These are phyloP conservation scores for Plantago ovata DNA, from an alignment of 257 asterid species.

Conservation along the genomic window DNA sequence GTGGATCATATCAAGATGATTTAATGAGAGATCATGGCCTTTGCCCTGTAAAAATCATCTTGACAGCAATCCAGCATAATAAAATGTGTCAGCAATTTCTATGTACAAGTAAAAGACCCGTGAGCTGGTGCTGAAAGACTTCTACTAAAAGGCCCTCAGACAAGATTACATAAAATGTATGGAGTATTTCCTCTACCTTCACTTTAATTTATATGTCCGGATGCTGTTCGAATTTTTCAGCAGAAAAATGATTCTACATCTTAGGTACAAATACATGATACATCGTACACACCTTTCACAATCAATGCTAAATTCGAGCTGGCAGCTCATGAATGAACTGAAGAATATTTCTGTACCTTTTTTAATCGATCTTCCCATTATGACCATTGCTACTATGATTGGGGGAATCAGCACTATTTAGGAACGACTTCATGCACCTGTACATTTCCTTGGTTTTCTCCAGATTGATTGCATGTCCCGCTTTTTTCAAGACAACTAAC, in stretches of 20 bases:
- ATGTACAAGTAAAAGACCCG: too few relatives aligned
- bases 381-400: constrained; percentile 27
- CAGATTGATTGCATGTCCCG: constrained; percentile 77
- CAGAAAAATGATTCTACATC: constrained; percentile 5
- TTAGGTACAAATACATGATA: constrained; percentile 5
- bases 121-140: neutral
- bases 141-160: constrained; percentile 1
- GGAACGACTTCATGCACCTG: constrained; percentile 54
- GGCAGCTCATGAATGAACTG: neutral
- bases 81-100: too few relatives aligned
- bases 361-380: constrained; percentile 39
- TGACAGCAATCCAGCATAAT: too few relatives aligned
- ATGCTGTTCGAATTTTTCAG: neutral
- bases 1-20: too few relatives aligned
- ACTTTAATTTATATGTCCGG: neutral
- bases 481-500: constrained; percentile 58
- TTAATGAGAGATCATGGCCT: too few relatives aligned
- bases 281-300: neutral
- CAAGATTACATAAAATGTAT: constrained; percentile 6
- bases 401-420: constrained; percentile 30
- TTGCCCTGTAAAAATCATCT: too few relatives aligned
- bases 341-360: constrained; percentile 8
- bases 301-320: neutral
- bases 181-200: constrained; percentile 1
- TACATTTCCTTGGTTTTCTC: constrained; percentile 69